A percentile compares a stretch with the other conserved stretches of the same genome.
These are phyloP conservation scores for Trypanosoma melophagium DNA, from an alignment of 208 protist species.

Conservation along the genomic window DNA sequence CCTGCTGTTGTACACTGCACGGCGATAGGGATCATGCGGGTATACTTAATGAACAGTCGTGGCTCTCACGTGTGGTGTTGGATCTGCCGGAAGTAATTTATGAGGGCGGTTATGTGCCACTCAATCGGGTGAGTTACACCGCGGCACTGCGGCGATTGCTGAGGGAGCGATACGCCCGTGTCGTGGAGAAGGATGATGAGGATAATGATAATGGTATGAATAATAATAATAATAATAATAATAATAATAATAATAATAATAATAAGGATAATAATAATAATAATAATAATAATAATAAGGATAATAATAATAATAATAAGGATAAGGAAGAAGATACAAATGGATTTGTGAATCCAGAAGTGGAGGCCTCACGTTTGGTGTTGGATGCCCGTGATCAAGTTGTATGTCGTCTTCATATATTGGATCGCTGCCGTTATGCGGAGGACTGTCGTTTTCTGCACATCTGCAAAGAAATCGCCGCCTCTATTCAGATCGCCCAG, in stretches of 20 bases:
- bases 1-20: slow-evolving; percentile 67
- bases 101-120: slow-evolving; percentile 33
- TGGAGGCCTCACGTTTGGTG: too few relatives aligned
- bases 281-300: background rate
- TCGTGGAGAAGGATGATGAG: slow-evolving; percentile 27
- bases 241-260: background rate
- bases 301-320: background rate
- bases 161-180: slow-evolving; percentile 26
- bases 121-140: slow-evolving; percentile 69
- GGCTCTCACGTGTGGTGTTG: slow-evolving; percentile 7
- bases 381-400: slow-evolving; percentile 18
- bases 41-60: slow-evolving; percentile 3
- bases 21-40: slow-evolving; percentile 40
- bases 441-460: slow-evolving; percentile 85
- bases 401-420: slow-evolving; percentile 65
- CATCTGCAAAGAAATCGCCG: slow-evolving; percentile 63
- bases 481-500: background rate
- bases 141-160: slow-evolving; percentile 52
- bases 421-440: slow-evolving; percentile 75
- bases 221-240: too few relatives aligned
- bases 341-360: background rate
- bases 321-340: background rate
- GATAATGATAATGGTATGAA: too few relatives aligned
- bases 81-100: slow-evolving; percentile 8
- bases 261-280: background rate